Base-by-base conservation (phyloP, 2,329 filamentous ascomycete species). In the Lachnum nothofagi region DNA sequence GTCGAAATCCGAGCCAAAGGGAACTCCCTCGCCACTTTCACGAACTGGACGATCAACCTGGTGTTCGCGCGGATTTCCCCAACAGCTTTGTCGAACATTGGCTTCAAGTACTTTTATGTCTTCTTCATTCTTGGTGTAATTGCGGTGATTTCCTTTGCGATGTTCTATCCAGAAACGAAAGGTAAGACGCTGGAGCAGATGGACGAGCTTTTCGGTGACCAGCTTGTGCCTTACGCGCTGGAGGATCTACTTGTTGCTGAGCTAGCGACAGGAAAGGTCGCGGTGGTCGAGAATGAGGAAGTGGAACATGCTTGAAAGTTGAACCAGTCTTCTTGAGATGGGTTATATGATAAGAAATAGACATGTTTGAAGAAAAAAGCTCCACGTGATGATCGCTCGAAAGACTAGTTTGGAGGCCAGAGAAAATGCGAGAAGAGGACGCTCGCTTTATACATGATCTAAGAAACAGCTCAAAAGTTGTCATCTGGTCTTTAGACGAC, bases 11-110 rank as follows among this genome's bases (percentile, higher is more conserved):
- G 78, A n/a, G 74, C 80, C n/a, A 78, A 80, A 56, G 79, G 77
- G 14, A 78, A 86, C 55, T 72, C 78, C 0, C 65, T 83, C 5
- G 76, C 77, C 3, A 78, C 75, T 0, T 76, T 72, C 53, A 73
- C 72, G 22, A 80, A 76, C 52, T 82, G 78, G 71, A 60, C 77
- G 5, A 76, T 75, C 60, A 80, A 80, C 57, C 80, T 82, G 27
- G 69, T 61, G 31, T 54, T 61, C 52, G 75, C 75, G 16, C 69
- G 79, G 20, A 73, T 77, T 23, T 78, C 76, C 0, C 78, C 76
- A 0, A 71, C 73, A 2, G 72, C 83, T 48, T 70, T 84, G 4
- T 68, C 76, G 41, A 71, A 72, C n/a, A 75, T 71, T 4, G 65
- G 68, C 0, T 76, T 75, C 52, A 65, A 25, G 12, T 79, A 76